Base-by-base conservation (phyloP, 2,329 filamentous ascomycete species). In the Fusarium robinianum region DNA sequence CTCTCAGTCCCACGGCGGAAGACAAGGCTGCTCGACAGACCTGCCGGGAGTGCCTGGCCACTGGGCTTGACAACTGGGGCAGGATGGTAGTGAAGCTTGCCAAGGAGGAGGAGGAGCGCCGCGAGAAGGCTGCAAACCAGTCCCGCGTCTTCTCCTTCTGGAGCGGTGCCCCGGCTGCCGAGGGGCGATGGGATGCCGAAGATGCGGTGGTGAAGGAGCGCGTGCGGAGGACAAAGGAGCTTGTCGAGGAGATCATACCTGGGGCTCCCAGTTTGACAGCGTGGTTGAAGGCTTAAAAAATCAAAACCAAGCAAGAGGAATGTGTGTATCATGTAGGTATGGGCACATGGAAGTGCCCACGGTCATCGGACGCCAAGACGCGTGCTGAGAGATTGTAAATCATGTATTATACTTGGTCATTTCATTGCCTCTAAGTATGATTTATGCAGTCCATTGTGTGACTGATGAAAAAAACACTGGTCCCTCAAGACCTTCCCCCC, bases 31-130 rank as follows among this genome's bases (percentile, higher is more conserved):
- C 65, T 11, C 65, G 61, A 33, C 77, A 79, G 51, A 83, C 80
- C 25, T 96, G 91, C 64, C 80, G 80, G 22, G 79, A 92, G 55
- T 96, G 92, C 62, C 77, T 96, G 5, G 74, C 80, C 45, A 82
- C 87, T 3, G 88, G 88, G 0, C 74, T 96, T 1, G 77, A 79
- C 5, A 95, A 96, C 64, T 96, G 91, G 91, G 79, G 79, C 32
- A 78, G 76, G 18, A 97, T 97, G 87, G 84, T 94, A 14, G 73
- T 74, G 8, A 76, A 77, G 43, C 74, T 95, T 32, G 80, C 79
- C 17, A 71, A 69, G 37, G 74, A 77, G 26, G 77, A 81, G 59
- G 65, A 65, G 46, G 64, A 69, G 45, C 67, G 57, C n/a, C 55
- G 53, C 8, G 72, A 73, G 65, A 70, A 40, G 55, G 32, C 58